Evolutionary conservation across 768 basidiomycete genomes (phyloP), one percentile per base, ranked within the genome.

Genomic region (Leccinum truebloodii): DNA sequence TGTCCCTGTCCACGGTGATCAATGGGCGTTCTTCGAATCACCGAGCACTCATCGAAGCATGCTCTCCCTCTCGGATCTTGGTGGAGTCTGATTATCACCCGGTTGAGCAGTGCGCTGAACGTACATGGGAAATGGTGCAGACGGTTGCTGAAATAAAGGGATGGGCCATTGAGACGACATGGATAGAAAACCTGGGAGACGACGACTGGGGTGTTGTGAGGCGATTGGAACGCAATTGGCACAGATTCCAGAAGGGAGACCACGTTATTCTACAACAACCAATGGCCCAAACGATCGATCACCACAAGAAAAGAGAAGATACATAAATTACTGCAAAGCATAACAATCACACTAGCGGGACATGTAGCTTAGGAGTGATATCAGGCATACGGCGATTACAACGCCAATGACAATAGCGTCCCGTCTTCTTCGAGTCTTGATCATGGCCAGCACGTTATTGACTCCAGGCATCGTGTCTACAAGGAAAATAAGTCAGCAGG

Each of bases 391-490:
- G n/a, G 91, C 95, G 67, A 95, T 89, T n/a, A 97, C 79, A 59
- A 86, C 77, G 9, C 94, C 95, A 73, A 98, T 74, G 65, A 98
- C 93, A 63, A 98, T 81, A 3, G 92, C 85, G 74, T 99, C 97
- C 69, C 95, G 79, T 61, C 95, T 81, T 67, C 96, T 83, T 50
- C 96, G 84, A 14, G 92, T 87, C 72, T 92, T 92, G 73, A 99
- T 98, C 92, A 98, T 95, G 2, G 83, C 82, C 37, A 98, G 78
- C 48, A 98, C 75, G 61, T 89, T 92, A 76, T 94, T 95, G 65
- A 99, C 88, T 2, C 96, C 95, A n/a, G 97, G 97, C 74, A 98
- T 89, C 6, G 90, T 87, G 69, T 81, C 93, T 95, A 65, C 14
- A 59, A 26, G 34, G 37, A 34, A 34, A 10, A 13, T 5, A 18